A percentile compares a stretch with the other conserved stretches of the same genome.
phyloP scores from a whole-genome alignment of 1,139 yeast species.

The Pichia sp. region DNA sequence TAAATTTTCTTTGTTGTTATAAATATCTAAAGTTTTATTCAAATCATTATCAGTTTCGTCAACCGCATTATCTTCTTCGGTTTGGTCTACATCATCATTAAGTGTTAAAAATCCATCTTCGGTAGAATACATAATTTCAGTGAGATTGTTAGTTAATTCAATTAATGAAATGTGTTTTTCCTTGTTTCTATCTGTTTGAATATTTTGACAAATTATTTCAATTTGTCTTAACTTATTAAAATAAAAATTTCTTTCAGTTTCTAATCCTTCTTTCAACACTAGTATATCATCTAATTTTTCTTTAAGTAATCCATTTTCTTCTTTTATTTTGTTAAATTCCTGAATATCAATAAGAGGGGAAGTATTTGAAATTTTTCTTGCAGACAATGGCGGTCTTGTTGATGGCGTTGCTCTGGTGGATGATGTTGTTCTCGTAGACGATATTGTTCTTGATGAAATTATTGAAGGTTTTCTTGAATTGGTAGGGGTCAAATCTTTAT shows the following conservation, averaged over 20 bases:
- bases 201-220: slow-evolving; percentile 69
- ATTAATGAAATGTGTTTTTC: slow-evolving; percentile 20
- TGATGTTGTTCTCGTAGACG: background rate
- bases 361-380: background rate
- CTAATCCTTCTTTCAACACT: slow-evolving; percentile 38
- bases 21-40: background rate
- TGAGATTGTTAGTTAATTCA: slow-evolving; percentile 54
- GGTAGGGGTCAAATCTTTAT: background rate
- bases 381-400: background rate
- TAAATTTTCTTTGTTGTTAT: background rate
- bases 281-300: background rate
- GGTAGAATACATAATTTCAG: slow-evolving; percentile 70
- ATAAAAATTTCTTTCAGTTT: slow-evolving; percentile 80
- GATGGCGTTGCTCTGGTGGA: background rate
- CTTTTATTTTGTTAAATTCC: background rate
- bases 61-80: background rate
- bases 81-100: slow-evolving; percentile 26
- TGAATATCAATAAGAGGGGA: background rate
- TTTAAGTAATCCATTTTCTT: background rate
- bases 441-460: background rate
- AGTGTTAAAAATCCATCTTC: slow-evolving; percentile 67
- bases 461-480: background rate
- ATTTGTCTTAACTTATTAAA: slow-evolving; percentile 84
- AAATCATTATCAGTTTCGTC: background rate
- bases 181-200: slow-evolving; percentile 32